Evolutionary conservation across 345 rosid species (phyloP).

Genomic region (Eucalyptus paniculata): DNA sequence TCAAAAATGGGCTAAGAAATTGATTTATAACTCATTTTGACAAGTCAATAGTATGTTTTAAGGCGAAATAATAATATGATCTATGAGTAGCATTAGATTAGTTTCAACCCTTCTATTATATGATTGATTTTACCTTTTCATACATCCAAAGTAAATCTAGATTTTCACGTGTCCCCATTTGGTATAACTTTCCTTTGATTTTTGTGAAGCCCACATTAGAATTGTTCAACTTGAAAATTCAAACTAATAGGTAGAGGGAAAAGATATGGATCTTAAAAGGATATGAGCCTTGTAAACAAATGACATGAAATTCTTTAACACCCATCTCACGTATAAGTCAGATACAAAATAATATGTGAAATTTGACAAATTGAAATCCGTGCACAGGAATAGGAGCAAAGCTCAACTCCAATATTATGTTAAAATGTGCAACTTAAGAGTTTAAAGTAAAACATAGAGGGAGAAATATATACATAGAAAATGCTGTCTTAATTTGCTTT

Average conservation of each 20-base stretch:
- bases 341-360: not conserved
- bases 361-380: fast-evolving
- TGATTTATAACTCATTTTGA: not conserved
- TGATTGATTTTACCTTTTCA: not conserved
- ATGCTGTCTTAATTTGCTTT: not conserved
- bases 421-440: not conserved
- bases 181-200: not conserved
- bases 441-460: not conserved
- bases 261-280: not conserved
- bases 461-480: not conserved
- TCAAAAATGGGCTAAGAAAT: not conserved
- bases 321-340: fast-evolving
- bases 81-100: not conserved
- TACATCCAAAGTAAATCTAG: not conserved
- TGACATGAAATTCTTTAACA: not conserved
- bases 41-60: not conserved
- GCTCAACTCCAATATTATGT: not conserved
- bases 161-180: not conserved
- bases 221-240: not conserved
- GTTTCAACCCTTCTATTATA: not conserved
- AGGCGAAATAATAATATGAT: not conserved
- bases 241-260: not conserved
- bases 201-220: not conserved
- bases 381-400: not conserved
- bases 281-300: not conserved